Evolutionary conservation across 768 basidiomycete genomes (phyloP).

Genomic region (Boletus vinaceobasis): DNA sequence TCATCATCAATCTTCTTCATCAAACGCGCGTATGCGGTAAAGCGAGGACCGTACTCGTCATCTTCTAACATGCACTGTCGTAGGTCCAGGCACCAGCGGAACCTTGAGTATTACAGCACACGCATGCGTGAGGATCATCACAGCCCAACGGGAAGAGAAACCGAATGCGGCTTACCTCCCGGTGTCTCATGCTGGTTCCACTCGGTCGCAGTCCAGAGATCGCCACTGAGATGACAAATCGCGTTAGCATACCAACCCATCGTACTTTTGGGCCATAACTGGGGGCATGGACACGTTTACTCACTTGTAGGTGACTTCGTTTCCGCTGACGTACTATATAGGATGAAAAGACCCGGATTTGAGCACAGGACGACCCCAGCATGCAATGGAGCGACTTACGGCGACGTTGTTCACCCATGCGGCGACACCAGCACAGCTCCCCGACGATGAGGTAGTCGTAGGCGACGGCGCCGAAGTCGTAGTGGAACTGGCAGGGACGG

Average conservation of each 20-base stretch:
- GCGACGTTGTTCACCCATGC: slow-evolving; percentile 39
- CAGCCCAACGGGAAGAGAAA: neutral
- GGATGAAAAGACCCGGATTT: neutral
- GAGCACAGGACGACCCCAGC: neutral
- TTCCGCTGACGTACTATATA: slow-evolving; percentile 28
- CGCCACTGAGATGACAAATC: slow-evolving; percentile 31
- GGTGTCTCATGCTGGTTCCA: slow-evolving; percentile 42
- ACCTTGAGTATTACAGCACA: slow-evolving; percentile 29
- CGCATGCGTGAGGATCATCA: neutral
- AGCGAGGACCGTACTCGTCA: neutral
- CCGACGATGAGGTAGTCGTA: slow-evolving; percentile 17
- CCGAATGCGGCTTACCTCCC: slow-evolving; percentile 18
- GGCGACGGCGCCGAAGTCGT: neutral
- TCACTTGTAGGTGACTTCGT: slow-evolving; percentile 40
- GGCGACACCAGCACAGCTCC: slow-evolving; percentile 40
- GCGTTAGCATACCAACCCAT: neutral
- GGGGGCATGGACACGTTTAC: neutral
- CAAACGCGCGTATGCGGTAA: neutral
- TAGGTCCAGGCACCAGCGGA: slow-evolving; percentile 55
- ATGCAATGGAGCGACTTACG: slow-evolving; percentile 27
- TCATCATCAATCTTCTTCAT: neutral
- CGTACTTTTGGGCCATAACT: too few species aligned
- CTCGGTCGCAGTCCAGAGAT: slow-evolving; percentile 48
- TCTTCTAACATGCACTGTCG: slow-evolving; percentile 44
- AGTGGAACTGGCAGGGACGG: slow-evolving; percentile 14